These are phyloP conservation scores for Cercospora sojina DNA, from an alignment of 2,329 filamentous ascomycete genomes.

Conservation along the genomic window DNA sequence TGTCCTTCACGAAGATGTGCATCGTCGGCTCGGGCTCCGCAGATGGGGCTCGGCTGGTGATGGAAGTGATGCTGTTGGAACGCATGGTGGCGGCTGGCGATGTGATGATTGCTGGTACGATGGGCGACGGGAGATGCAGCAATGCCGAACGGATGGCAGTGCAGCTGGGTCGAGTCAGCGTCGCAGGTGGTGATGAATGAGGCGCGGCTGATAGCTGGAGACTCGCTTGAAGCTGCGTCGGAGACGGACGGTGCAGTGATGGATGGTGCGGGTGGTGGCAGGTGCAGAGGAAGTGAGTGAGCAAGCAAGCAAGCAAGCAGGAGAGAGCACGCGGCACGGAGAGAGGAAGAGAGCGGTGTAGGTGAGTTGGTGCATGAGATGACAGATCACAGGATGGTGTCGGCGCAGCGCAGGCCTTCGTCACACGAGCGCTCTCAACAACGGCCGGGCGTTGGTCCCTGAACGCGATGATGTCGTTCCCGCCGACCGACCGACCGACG, in stretches of 20 bases:
- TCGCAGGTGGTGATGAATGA: neutral
- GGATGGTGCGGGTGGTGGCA: neutral
- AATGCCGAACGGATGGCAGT: neutral
- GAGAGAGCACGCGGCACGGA: no score
- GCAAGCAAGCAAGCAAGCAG: no score
- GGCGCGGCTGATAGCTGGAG: neutral
- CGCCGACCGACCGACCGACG: neutral
- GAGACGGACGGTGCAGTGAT: neutral
- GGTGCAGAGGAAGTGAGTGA: no score
- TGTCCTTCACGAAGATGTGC: slow-evolving; percentile 62
- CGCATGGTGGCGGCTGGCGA: slow-evolving; percentile 40
- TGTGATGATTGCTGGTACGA: neutral
- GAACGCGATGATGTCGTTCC: slow-evolving; percentile 7
- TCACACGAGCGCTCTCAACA: neutral
- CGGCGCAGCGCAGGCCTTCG: no score
- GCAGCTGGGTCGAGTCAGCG: neutral
- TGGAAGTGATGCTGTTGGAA: slow-evolving; percentile 46
- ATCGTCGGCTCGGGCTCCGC: slow-evolving; percentile 53
- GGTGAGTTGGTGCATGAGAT: no score
- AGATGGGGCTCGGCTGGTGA: slow-evolving; percentile 42
- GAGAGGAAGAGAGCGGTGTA: no score
- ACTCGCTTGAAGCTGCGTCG: neutral
- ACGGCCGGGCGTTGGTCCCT: neutral
- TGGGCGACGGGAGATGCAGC: neutral
- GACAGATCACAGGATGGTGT: no score